phyloP scores from a whole-genome alignment of 2,329 filamentous ascomycete genomes.

The Ceratocystis harringtonii region DNA sequence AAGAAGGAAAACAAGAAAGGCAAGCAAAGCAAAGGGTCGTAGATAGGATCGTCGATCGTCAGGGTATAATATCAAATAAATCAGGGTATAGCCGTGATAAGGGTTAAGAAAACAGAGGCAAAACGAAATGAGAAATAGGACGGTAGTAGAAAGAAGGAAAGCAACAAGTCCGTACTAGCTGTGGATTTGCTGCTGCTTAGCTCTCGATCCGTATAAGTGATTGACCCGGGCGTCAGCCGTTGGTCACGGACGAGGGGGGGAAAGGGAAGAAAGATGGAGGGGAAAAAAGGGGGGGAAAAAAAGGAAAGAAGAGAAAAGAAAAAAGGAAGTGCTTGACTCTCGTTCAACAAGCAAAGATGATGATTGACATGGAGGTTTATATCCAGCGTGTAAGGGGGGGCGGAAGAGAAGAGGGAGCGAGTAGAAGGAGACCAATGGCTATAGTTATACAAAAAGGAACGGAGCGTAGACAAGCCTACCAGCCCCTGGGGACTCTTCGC shows the following conservation, averaged over 20 bases:
- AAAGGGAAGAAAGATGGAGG: neutral
- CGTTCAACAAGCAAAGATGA: conserved; percentile 1
- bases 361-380: neutral
- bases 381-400: neutral
- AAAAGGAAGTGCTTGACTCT: neutral
- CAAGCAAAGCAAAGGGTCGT: neutral
- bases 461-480: neutral
- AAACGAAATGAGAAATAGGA: neutral
- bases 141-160: neutral
- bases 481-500: conserved; percentile 3
- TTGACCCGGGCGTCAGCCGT: neutral
- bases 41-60: neutral
- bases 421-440: neutral
- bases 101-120: neutral
- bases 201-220: neutral
- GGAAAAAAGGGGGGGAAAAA: too few species aligned
- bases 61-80: neutral
- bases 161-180: neutral
- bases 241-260: neutral
- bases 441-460: neutral
- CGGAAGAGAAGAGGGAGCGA: neutral
- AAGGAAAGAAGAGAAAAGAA: neutral
- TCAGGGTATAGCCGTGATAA: neutral
- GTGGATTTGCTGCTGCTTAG: neutral
- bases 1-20: neutral